A percentile compares a stretch with the other conserved stretches of the same genome.
Evolutionary conservation across 352 stramenopile genomes (phyloP).

Genomic region (Phytophthora ohioensis): DNA sequence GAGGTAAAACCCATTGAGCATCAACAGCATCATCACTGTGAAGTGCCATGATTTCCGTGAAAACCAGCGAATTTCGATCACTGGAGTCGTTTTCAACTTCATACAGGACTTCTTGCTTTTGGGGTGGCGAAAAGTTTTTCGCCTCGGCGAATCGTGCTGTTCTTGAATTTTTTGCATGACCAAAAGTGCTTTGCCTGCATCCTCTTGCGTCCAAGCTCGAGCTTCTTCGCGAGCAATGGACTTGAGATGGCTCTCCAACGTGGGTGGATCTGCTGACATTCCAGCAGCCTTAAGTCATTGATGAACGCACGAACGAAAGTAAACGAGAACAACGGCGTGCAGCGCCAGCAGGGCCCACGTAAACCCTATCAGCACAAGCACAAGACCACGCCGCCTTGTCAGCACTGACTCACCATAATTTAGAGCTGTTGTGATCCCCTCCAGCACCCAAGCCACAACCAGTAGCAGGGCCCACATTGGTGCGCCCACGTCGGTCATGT

Average conservation of each 20-base stretch:
- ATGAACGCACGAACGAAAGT: slow-evolving; percentile 46
- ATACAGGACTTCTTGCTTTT: slow-evolving; percentile 4
- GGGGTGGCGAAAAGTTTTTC: background rate
- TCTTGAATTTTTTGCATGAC: slow-evolving; percentile 31
- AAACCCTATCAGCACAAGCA: slow-evolving; percentile 39
- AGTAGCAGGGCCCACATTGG: slow-evolving; percentile 64
- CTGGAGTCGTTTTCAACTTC: slow-evolving; percentile 1
- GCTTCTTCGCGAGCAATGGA: slow-evolving; percentile 30
- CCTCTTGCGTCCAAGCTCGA: slow-evolving; percentile 27
- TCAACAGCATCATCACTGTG: slow-evolving; percentile 59
- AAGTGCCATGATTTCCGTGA: slow-evolving; percentile 72
- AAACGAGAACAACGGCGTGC: slow-evolving; percentile 45
- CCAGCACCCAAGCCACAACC: slow-evolving; percentile 46
- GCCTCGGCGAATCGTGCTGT: slow-evolving; percentile 9
- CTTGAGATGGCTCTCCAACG: slow-evolving; percentile 12
- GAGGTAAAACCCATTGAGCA: slow-evolving; percentile 73
- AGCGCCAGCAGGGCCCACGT: slow-evolving; percentile 41
- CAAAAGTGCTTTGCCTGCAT: slow-evolving; percentile 21
- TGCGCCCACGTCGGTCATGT: slow-evolving; percentile 75
- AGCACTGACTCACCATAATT: background rate
- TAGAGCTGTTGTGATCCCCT: slow-evolving; percentile 28
- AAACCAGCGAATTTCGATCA: slow-evolving; percentile 52
- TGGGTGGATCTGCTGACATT: slow-evolving; percentile 14
- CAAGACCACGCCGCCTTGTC: slow-evolving; percentile 30
- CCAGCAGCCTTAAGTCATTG: slow-evolving; percentile 45